Base-by-base conservation (phyloP, 306 rosid species). In the Nissolia schottii region DNA sequence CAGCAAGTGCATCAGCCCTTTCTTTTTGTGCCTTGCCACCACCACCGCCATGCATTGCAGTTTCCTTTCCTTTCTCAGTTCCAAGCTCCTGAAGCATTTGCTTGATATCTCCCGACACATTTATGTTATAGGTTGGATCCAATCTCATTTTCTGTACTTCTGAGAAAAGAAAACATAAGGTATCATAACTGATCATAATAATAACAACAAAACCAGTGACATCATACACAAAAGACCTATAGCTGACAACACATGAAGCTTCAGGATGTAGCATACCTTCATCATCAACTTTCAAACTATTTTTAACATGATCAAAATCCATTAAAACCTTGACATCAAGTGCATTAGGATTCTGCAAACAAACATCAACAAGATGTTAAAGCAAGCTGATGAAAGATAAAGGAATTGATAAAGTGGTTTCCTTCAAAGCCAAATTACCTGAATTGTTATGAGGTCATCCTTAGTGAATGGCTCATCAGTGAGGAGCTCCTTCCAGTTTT, bases 401-500 rank as follows among this genome's bases (percentile, higher is more conserved):
- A 48, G 7, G 8, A 37, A 59, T 22, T 69, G 46, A 67, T 14
- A 64, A 76, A 61, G 20, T 50, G 69, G 41, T 60, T 66, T 24
- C 61, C 18, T 37, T 50, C 40, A 51, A 43, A 81, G 35, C 60
- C 71, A 77, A 73, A 59, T 56, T 51, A 86, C 97, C 96, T 91
- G 99, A 84, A 95, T 88, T 64, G 99, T 95, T 85, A 95, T 82
- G 58, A 95, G 86, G 74, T 95, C 97, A 64, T 78, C 90, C 90
- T 57, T 89, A 34, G 93, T 71, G 77, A 91, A 91, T 78, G 93
- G 87, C 77, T 95, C 96, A 64, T 91, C 99, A 6, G 96, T 89
- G 77, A 95, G 93, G 40, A 95, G 99, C 77, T 95, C 97, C 85
- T 91, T 95, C 99, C 99, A 95, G 82, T 89, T 91, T 85, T 89